Base-by-base conservation (phyloP, 345 rosid genomes). In the Bruguiera gymnorhiza region DNA sequence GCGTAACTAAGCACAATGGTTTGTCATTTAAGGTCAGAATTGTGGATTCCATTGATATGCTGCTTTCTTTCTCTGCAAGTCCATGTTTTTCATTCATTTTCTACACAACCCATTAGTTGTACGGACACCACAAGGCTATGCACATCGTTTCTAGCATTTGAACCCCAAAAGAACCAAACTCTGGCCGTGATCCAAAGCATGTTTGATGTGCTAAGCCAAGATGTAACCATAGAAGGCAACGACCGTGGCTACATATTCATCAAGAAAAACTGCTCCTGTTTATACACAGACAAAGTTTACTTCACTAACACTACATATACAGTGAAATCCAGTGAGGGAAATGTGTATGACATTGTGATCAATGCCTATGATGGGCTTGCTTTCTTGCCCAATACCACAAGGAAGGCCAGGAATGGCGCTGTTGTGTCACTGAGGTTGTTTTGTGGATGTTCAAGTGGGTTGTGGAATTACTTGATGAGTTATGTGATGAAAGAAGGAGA, bases 391-490 rank as follows among this genome's bases (percentile, higher is more conserved):
- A 88, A 88, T 70, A 78, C 71, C 3, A 77, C 81, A 7, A 80
- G 97, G 75, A 60, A 26, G 68, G 91, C 90, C 10, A 79, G 85
- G 62, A 69, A 77, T 26, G 96, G 87, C 29, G 81, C 86, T 0
- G 97, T 94, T 18, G 92, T 94, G 63, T 86, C 91, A 0, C 75
- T 89, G 84, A 81, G 94, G 85, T 76, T 94, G 80, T 87, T 88
- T 36, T 94, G 98, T 75, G 96, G 97, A 31, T 94, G 98, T 72
- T 94, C 98, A 2, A 94, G 91, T 81, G 94, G 96, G 72, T 59
- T 89, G 71, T 94, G 97, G 98, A 94, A 91, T 81, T 94, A 94
- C 70, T 84, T 94, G 75, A 79, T 91, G 98, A 94, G 97, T 71
- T 94, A 94, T 74, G 90, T 94, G 70, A 62, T 90, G 59, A 79